Percentiles rank a stretch among this genome's conserved stretches.
phyloP scores from a whole-genome alignment of 1,284 basidiomycete species.

The Taiwanofungus camphoratus region DNA sequence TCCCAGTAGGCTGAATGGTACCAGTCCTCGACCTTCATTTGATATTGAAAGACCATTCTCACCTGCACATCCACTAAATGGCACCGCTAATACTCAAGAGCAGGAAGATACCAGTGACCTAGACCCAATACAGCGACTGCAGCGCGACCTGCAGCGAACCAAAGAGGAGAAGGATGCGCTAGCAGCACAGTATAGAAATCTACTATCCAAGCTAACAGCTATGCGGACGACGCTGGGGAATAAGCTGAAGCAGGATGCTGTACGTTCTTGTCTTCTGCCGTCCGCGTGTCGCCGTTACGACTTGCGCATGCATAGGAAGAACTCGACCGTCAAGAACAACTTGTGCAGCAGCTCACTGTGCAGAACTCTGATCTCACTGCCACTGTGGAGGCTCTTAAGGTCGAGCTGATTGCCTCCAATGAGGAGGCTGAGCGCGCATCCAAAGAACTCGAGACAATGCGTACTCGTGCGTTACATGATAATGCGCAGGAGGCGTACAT shows the following conservation, averaged over 20 bases:
- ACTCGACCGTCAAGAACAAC: constrained; percentile 84
- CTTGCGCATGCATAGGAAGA: constrained; percentile 69
- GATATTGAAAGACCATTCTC: constrained; percentile 22
- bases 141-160: constrained; percentile 53
- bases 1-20: constrained; percentile 14
- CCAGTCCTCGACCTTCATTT: constrained; percentile 21
- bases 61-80: constrained; percentile 24
- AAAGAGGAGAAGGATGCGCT: constrained; percentile 82
- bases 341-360: constrained; percentile 68
- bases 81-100: constrained; percentile 17
- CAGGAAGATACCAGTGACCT: constrained; percentile 22
- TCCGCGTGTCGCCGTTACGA: constrained; percentile 18
- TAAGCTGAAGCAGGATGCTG: constrained; percentile 94
- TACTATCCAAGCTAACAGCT: constrained; percentile 84
- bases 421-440: constrained; percentile 68
- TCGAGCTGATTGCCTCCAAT: constrained; percentile 71
- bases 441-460: constrained; percentile 62
- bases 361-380: constrained; percentile 70
- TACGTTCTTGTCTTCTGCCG: constrained; percentile 40
- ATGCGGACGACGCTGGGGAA: constrained; percentile 94
- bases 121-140: constrained; percentile 49
- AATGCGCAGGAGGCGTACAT: constrained; percentile 65
- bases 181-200: constrained; percentile 78
- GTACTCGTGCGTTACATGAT: constrained; percentile 55
- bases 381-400: constrained; percentile 71